These are phyloP conservation scores for Pseudopediastrum boryanum DNA, from an alignment of 139 green algal genomes.

Conservation along the genomic window DNA sequence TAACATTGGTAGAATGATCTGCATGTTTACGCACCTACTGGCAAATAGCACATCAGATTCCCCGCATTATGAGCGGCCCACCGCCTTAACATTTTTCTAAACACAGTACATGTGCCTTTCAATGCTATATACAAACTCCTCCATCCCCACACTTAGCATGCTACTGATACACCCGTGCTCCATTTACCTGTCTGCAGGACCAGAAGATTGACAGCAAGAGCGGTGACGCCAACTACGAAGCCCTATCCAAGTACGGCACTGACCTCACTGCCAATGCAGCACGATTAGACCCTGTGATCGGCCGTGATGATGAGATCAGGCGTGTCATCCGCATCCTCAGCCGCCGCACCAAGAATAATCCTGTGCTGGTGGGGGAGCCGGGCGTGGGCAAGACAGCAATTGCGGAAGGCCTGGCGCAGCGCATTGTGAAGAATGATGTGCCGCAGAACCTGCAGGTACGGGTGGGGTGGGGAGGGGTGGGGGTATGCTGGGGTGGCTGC, in stretches of 20 bases:
- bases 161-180: no score
- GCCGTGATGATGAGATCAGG: conserved; percentile 80
- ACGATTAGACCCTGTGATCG: conserved; percentile 94
- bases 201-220: conserved; percentile 54
- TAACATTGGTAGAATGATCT: no score
- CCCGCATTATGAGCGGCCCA: no score
- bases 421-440: conserved; percentile 84
- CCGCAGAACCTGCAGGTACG: conserved; percentile 66
- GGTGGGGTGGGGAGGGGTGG: no score
- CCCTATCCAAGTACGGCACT: conserved; percentile 87
- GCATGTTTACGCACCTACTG: no score
- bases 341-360: conserved; percentile 97
- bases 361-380: conserved; percentile 94
- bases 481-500: no score
- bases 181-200: conserved; percentile 10
- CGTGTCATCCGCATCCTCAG: conserved; percentile 88
- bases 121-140: conserved; percentile 15
- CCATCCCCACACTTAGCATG: neutral
- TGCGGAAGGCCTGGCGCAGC: conserved; percentile 91
- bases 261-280: conserved; percentile 92
- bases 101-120: neutral
- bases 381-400: conserved; percentile 84
- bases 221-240: conserved; percentile 86
- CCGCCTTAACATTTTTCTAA: no score
- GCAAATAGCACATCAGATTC: no score